Conservation (phyloP, 129 eudicot genomes). For the Helichrysum umbraculigerum region DNA sequence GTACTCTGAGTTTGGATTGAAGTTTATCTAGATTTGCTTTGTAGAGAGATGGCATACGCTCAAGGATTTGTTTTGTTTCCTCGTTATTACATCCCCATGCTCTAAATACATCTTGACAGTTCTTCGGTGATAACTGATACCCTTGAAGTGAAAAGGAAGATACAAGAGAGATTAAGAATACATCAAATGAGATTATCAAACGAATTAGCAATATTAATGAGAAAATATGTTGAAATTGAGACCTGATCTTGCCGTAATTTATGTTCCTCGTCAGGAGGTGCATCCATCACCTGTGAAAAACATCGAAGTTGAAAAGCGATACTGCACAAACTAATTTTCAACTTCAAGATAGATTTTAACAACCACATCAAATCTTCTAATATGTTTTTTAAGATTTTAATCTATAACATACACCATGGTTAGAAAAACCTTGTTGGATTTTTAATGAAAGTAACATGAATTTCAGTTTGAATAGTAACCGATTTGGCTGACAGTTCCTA, state of each 20-base stretch:
- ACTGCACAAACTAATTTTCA: no score
- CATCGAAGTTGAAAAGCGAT: neutral
- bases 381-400: no score
- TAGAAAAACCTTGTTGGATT: no score
- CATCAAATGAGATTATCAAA: neutral
- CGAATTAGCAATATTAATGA: neutral
- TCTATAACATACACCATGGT: no score
- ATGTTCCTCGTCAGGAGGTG: slow-evolving; percentile 4
- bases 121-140: slow-evolving; percentile 31
- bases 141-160: slow-evolving; percentile 14
- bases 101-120: slow-evolving; percentile 44
- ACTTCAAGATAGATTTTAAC: no score
- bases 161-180: slow-evolving; percentile 20
- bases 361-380: no score
- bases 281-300: slow-evolving; percentile 18
- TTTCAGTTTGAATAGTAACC: no score
- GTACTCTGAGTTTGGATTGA: slow-evolving; percentile 54
- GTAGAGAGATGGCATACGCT: slow-evolving; percentile 53
- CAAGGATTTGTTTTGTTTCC: slow-evolving; percentile 47
- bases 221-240: slow-evolving; percentile 26
- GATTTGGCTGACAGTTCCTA: no score
- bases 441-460: no score
- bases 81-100: slow-evolving; percentile 59
- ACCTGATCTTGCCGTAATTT: slow-evolving; percentile 29
- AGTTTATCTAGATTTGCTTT: slow-evolving; percentile 39